Conservation (phyloP, 2,329 filamentous ascomycete species). For the Albophoma yamanashiensis region DNA sequence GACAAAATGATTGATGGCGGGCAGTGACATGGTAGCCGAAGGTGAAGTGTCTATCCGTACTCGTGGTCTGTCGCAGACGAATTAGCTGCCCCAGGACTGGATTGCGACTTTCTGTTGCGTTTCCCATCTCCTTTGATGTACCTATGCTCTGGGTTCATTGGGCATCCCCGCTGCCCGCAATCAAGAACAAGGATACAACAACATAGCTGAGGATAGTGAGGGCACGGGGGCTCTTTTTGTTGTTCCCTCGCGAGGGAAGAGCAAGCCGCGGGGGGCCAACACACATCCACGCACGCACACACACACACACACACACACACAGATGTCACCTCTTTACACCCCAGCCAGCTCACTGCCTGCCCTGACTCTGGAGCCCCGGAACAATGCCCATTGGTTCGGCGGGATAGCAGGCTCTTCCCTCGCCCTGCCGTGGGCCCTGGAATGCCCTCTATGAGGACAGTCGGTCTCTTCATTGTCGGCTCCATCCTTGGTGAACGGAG, state of each 20-base stretch:
- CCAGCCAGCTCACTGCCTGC: neutral
- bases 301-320: neutral
- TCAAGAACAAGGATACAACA: neutral
- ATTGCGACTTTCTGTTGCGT: neutral
- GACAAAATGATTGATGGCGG: neutral
- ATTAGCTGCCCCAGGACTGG: neutral
- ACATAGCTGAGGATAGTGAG: neutral
- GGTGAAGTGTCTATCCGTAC: too few species aligned
- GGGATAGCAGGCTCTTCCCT: neutral
- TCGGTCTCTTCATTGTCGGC: neutral
- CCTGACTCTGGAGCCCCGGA: neutral
- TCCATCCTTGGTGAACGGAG: neutral
- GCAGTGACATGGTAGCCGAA: neutral
- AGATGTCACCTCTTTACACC: conserved; percentile 1
- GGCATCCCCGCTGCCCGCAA: neutral
- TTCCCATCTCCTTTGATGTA: neutral
- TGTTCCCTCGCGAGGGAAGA: neutral
- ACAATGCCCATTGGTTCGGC: neutral
- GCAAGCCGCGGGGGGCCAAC: neutral
- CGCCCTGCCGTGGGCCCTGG: neutral
- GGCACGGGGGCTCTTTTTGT: neutral
- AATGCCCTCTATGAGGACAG: neutral
- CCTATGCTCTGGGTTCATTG: neutral
- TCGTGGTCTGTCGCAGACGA: neutral
- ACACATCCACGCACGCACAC: neutral